Conservation (phyloP, 345 rosid species). For the Populus euphratica region DNA sequence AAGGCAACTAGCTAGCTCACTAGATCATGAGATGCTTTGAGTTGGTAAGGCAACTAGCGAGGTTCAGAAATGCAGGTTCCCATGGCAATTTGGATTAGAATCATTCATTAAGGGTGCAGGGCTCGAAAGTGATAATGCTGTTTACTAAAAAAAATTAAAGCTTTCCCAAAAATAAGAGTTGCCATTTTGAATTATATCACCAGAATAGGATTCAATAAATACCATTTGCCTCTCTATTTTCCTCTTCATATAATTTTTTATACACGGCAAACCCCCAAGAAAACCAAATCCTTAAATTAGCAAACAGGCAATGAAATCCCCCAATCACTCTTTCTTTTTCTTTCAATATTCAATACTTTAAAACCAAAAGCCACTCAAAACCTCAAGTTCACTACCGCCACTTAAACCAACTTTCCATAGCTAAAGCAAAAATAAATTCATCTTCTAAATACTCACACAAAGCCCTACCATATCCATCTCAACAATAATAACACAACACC, state of each 20-base stretch:
- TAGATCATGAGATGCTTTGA: background rate
- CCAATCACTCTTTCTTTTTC: background rate
- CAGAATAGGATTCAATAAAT: background rate
- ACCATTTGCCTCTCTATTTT: background rate
- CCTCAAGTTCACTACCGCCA: background rate
- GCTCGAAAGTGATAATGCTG: background rate
- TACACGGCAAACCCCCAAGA: background rate
- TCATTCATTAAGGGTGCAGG: background rate
- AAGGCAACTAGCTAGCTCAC: background rate
- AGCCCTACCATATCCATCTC: background rate
- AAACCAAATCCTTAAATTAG: constrained; percentile 1
- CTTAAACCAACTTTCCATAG: background rate
- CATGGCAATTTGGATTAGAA: background rate
- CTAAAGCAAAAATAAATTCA: background rate
- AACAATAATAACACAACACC: background rate
- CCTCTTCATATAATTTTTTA: background rate
- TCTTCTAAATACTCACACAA: background rate
- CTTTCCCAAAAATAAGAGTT: background rate
- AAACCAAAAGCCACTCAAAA: background rate
- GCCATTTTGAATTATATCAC: background rate
- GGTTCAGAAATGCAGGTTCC: background rate
- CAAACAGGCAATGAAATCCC: background rate
- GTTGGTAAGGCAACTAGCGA: background rate
- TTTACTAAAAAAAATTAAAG: background rate
- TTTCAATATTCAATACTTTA: background rate